Percentiles rank a stretch among this genome's conserved stretches.
Conservation (phyloP, 768 basidiomycete species). For the Suillus occidentalis region DNA sequence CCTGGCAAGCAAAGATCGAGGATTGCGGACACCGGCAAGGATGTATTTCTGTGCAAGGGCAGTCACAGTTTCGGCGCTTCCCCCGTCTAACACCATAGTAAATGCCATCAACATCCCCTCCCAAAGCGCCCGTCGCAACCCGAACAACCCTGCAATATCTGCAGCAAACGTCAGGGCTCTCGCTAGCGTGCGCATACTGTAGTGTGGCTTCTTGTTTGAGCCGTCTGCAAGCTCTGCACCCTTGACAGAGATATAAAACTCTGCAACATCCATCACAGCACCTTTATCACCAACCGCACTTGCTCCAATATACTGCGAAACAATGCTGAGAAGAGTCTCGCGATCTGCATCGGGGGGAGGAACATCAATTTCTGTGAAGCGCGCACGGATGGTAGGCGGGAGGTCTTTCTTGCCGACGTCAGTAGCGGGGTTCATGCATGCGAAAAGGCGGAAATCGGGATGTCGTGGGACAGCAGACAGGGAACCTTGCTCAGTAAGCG, state of each 20-base stretch:
- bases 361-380: slow-evolving; percentile 95
- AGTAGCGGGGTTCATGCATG: slow-evolving; percentile 99
- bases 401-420: slow-evolving; percentile 99
- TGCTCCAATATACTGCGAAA: slow-evolving; percentile 86
- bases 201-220: slow-evolving; percentile 89
- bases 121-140: slow-evolving; percentile 86
- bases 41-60: slow-evolving; percentile 75
- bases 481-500: slow-evolving; percentile 90
- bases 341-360: slow-evolving; percentile 91
- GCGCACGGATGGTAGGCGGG: slow-evolving; percentile 82
- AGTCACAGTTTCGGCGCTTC: slow-evolving; percentile 67
- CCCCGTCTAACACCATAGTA: slow-evolving; percentile 86
- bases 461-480: slow-evolving; percentile 89
- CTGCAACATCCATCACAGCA: slow-evolving; percentile 86
- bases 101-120: slow-evolving; percentile 98
- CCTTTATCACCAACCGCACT: slow-evolving; percentile 82
- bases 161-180: slow-evolving; percentile 90
- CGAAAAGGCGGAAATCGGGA: slow-evolving; percentile 93
- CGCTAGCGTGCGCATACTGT: slow-evolving; percentile 93
- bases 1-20: slow-evolving; percentile 69
- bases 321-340: slow-evolving; percentile 84
- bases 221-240: slow-evolving; percentile 86
- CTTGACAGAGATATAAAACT: slow-evolving; percentile 86
- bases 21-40: slow-evolving; percentile 76
- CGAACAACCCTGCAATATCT: slow-evolving; percentile 73